phyloP scores from a whole-genome alignment of 805 yeast genomes.

The Candida silvicultrix region DNA sequence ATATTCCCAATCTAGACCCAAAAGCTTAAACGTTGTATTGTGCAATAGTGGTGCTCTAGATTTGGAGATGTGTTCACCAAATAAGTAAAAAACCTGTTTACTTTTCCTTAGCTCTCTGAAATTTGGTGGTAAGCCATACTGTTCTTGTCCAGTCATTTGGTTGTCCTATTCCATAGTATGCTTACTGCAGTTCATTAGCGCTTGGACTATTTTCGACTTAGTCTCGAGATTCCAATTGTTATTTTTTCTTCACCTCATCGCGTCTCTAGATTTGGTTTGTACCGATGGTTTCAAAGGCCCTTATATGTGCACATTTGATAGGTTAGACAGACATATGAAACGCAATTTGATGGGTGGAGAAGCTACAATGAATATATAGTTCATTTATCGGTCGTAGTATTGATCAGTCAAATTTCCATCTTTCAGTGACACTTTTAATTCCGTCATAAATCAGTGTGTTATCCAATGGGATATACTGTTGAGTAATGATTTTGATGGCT shows the following conservation, averaged over 20 bases:
- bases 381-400: too few relatives aligned
- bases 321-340: too few relatives aligned
- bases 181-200: too few relatives aligned
- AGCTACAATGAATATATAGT: too few relatives aligned
- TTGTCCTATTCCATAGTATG: too few relatives aligned
- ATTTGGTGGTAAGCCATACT: conserved; percentile 5
- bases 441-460: conserved; percentile 75
- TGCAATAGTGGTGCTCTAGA: conserved; percentile 20
- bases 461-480: conserved; percentile 75
- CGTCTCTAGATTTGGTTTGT: too few relatives aligned
- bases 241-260: too few relatives aligned
- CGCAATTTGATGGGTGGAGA: too few relatives aligned
- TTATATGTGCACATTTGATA: too few relatives aligned
- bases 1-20: conserved; percentile 16
- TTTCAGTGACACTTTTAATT: conserved; percentile 41
- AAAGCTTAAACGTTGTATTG: conserved; percentile 14
- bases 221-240: too few relatives aligned
- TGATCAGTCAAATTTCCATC: not conserved
- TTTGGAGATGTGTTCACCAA: conserved; percentile 18
- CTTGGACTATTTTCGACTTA: too few relatives aligned
- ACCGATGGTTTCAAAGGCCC: too few relatives aligned
- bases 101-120: not conserved
- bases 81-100: conserved; percentile 14
- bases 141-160: not conserved
- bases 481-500: conserved; percentile 64